These are phyloP conservation scores for Arabidopsis lyrata DNA, from an alignment of 441 rosid species.

Conservation along the genomic window DNA sequence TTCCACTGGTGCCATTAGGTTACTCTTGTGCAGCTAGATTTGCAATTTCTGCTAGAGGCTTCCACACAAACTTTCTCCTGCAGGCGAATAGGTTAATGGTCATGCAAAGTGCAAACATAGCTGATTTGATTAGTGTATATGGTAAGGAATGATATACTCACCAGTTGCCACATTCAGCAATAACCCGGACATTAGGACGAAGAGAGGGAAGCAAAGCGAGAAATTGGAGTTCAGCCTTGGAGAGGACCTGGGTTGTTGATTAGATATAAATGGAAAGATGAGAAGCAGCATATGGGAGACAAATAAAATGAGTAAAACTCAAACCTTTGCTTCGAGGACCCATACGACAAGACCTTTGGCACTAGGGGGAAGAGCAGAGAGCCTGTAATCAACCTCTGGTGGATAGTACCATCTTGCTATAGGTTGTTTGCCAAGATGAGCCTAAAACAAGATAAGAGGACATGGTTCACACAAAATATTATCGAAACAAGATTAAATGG, in stretches of 20 bases:
- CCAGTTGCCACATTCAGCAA: constrained; percentile 94
- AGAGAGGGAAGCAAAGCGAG: constrained; percentile 88
- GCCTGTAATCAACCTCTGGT: constrained; percentile 89
- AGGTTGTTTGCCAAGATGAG: constrained; percentile 94
- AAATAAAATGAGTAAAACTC: background rate
- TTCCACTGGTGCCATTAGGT: constrained; percentile 9
- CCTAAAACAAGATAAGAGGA: constrained; percentile 45
- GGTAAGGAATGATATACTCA: constrained; percentile 32
- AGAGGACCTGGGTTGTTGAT: constrained; percentile 61
- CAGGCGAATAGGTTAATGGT: constrained; percentile 15
- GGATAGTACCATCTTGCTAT: constrained; percentile 96
- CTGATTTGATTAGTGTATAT: background rate
- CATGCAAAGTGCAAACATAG: background rate
- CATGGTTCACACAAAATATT: background rate
- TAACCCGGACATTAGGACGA: constrained; percentile 82
- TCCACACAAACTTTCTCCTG: constrained; percentile 93
- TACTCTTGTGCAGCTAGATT: constrained; percentile 52
- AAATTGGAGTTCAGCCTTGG: constrained; percentile 85
- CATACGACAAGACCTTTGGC: constrained; percentile 93
- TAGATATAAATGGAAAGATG: background rate
- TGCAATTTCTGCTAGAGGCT: constrained; percentile 79
- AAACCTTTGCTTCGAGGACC: constrained; percentile 91
- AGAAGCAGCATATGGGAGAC: constrained; percentile 12
- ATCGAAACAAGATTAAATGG: background rate
- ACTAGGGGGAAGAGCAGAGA: constrained; percentile 67